phyloP scores from a whole-genome alignment of 2,329 filamentous ascomycete genomes.

The Samsoniella hepiali region DNA sequence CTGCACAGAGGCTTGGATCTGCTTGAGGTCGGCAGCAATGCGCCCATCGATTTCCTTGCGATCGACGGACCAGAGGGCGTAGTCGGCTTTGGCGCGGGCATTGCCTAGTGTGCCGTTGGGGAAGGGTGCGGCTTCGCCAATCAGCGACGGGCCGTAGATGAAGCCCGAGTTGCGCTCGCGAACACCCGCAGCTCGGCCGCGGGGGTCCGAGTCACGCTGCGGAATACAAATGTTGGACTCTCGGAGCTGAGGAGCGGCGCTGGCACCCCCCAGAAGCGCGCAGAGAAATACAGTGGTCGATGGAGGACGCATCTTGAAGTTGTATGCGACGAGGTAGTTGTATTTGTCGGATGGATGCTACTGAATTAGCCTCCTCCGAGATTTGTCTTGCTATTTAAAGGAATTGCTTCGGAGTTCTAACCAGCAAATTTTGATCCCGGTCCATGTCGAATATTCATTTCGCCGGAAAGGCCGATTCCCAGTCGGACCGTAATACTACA shows the following conservation, averaged over 20 bases:
- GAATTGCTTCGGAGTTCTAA: neutral
- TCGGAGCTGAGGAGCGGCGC: neutral
- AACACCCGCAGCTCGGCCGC: constrained; percentile 17
- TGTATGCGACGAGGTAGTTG: neutral
- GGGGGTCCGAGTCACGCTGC: constrained; percentile 20
- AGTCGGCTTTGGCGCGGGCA: constrained; percentile 19
- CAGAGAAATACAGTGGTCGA: neutral
- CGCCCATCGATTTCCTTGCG: constrained; percentile 20
- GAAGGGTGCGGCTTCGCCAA: constrained; percentile 23
- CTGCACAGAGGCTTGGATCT: constrained; percentile 15
- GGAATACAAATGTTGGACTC: constrained; percentile 10
- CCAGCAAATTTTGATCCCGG: neutral
- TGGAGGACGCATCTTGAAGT: neutral
- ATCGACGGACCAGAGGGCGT: constrained; percentile 21
- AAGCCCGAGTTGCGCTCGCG: constrained; percentile 14
- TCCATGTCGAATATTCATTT: neutral
- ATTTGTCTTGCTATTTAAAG: too few relatives aligned
- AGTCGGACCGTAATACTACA: neutral
- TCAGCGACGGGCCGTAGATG: constrained; percentile 24
- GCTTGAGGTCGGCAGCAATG: constrained; percentile 14
- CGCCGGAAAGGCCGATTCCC: neutral
- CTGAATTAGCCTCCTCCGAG: too few relatives aligned
- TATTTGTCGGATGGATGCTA: neutral
- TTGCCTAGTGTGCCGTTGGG: constrained; percentile 24
- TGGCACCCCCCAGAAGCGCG: neutral